Percentiles rank a stretch among this genome's conserved stretches.
Evolutionary conservation across 179 eudicot species (phyloP).

Genomic region (Vitellaria paradoxa): DNA sequence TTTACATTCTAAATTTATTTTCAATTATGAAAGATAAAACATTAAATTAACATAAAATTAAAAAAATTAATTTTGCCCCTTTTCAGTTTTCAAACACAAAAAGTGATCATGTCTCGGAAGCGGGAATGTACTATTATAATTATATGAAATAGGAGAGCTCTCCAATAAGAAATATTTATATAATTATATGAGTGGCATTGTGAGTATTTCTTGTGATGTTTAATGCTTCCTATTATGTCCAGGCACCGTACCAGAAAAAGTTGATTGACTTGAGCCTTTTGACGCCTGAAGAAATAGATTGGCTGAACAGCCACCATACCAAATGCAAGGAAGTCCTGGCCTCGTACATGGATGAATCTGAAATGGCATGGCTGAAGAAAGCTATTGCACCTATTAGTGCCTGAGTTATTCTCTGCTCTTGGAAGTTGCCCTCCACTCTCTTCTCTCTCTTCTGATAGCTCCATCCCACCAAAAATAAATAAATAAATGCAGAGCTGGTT

Average conservation of each 20-base stretch:
- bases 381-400: constrained; percentile 67
- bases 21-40: no score
- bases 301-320: constrained; percentile 78
- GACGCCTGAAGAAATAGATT: constrained; percentile 69
- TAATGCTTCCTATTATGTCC: constrained; percentile 12
- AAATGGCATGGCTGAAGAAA: constrained; percentile 67
- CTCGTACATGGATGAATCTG: constrained; percentile 54
- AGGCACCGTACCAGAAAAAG: constrained; percentile 95
- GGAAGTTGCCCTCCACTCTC: background rate
- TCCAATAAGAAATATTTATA: background rate
- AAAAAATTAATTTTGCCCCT: no score
- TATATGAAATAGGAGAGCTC: background rate
- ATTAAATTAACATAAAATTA: no score
- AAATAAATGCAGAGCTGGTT: no score
- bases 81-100: no score
- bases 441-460: background rate
- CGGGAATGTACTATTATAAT: no score
- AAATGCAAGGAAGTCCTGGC: constrained; percentile 66
- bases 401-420: constrained; percentile 20
- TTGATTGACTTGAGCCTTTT: constrained; percentile 60
- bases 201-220: background rate
- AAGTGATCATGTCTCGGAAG: no score
- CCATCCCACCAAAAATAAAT: background rate
- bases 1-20: no score
- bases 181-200: background rate